Percentiles rank a stretch among this genome's conserved stretches.
Conservation (phyloP, 176 grass and related monocot species). For the Oryza meyeriana region DNA sequence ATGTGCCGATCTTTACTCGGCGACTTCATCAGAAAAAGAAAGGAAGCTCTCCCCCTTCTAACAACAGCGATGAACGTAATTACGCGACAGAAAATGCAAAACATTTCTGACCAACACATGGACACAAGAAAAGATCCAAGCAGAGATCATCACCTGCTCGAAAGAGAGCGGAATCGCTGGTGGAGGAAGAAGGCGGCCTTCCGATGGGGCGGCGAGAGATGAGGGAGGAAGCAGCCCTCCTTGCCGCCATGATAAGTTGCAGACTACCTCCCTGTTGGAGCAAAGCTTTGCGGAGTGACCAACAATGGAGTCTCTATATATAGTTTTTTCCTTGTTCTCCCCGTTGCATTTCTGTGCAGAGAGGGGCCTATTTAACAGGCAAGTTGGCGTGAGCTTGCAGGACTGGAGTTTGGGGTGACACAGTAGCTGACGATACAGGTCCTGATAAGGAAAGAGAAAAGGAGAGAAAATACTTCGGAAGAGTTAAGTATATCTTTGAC, state of each 20-base stretch:
- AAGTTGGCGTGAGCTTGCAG: not conserved
- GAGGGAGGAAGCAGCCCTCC: conserved; percentile 54
- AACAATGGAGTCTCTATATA: not conserved
- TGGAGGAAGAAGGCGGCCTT: not conserved
- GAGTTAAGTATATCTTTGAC: not conserved
- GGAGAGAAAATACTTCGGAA: not conserved
- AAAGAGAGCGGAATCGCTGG: not conserved
- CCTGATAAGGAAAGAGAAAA: not conserved
- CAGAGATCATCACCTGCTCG: conserved; percentile 42
- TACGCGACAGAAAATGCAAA: not conserved
- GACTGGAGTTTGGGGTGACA: not conserved
- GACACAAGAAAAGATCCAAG: not conserved
- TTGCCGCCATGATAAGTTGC: conserved; percentile 47
- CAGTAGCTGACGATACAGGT: not conserved
- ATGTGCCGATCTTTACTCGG: not conserved
- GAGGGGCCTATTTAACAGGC: conserved; percentile 1
- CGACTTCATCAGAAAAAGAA: not conserved
- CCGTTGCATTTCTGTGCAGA: conserved; percentile 5
- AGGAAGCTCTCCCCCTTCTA: not conserved
- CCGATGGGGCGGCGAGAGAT: conserved; percentile 37
- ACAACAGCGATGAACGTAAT: not conserved
- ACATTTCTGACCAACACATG: not conserved
- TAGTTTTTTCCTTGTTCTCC: not conserved
- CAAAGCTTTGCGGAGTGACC: not conserved
- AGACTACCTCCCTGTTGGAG: not conserved